A percentile compares a stretch with the other conserved stretches of the same genome.
Conservation (phyloP, 2,329 filamentous ascomycete genomes). For the Ophiocordyceps camponoti-floridani region DNA sequence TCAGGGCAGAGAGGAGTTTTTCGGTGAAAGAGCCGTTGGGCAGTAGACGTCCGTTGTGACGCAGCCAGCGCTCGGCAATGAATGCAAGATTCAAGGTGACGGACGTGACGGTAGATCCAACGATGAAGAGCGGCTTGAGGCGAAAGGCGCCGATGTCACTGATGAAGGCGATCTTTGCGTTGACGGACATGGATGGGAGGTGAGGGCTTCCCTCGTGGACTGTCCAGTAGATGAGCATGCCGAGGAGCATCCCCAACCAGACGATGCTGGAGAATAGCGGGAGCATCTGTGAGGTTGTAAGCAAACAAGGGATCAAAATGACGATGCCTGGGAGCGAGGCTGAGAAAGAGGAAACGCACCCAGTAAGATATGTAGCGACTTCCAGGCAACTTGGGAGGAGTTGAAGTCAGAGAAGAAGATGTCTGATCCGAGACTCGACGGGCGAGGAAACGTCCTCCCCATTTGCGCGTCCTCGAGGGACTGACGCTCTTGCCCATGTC, state of each 20-base stretch:
- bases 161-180: slow-evolving; percentile 52
- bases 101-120: slow-evolving; percentile 52
- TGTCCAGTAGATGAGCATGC: slow-evolving; percentile 54
- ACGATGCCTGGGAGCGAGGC: not conserved
- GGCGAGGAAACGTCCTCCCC: not conserved
- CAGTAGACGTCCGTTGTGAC: slow-evolving; percentile 62
- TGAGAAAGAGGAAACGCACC: slow-evolving; percentile 10
- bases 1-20: slow-evolving; percentile 41
- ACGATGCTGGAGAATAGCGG: slow-evolving; percentile 49
- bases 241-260: slow-evolving; percentile 51
- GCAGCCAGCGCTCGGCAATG: slow-evolving; percentile 64
- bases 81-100: slow-evolving; percentile 71
- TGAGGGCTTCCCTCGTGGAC: slow-evolving; percentile 30
- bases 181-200: slow-evolving; percentile 40
- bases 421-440: not conserved
- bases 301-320: not conserved
- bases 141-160: slow-evolving; percentile 43
- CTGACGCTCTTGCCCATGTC: not conserved
- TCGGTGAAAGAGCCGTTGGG: slow-evolving; percentile 49
- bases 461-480: not conserved
- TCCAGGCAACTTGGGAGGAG: no score
- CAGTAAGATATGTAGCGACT: slow-evolving; percentile 19
- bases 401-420: not conserved
- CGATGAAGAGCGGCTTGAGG: slow-evolving; percentile 64
- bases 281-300: slow-evolving; percentile 28